A percentile compares a stretch with the other conserved stretches of the same genome.
Conservation (phyloP, 352 stramenopile genomes). For the Phytophthora citricola region DNA sequence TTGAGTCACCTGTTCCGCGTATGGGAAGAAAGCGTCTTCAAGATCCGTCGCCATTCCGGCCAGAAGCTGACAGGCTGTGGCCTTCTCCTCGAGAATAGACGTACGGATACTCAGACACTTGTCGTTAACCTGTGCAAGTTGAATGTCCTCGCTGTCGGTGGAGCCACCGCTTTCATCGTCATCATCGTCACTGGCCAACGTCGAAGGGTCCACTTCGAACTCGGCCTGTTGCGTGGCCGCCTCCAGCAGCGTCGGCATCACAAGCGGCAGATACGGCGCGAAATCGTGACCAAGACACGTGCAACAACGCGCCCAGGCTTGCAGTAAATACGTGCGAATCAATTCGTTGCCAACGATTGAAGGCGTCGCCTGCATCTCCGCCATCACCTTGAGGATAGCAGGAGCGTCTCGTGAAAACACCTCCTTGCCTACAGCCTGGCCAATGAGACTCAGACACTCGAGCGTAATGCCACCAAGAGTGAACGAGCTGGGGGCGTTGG, state of each 20-base stretch:
- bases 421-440: slow-evolving; percentile 76
- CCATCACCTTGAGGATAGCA: slow-evolving; percentile 87
- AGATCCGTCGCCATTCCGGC: slow-evolving; percentile 78
- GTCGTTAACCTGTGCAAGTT: slow-evolving; percentile 87
- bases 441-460: slow-evolving; percentile 84
- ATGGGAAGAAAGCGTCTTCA: slow-evolving; percentile 88
- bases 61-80: slow-evolving; percentile 82
- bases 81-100: slow-evolving; percentile 84
- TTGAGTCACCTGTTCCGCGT: slow-evolving; percentile 86
- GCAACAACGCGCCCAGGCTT: slow-evolving; percentile 81
- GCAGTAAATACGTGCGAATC: slow-evolving; percentile 83
- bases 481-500: slow-evolving; percentile 56
- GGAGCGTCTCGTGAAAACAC: slow-evolving; percentile 72
- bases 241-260: slow-evolving; percentile 85
- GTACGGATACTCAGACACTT: slow-evolving; percentile 85
- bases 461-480: slow-evolving; percentile 87
- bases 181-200: slow-evolving; percentile 60
- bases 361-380: slow-evolving; percentile 85
- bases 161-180: slow-evolving; percentile 50
- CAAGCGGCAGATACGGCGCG: slow-evolving; percentile 74
- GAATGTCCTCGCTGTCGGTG: slow-evolving; percentile 76
- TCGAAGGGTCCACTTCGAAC: slow-evolving; percentile 79
- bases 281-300: slow-evolving; percentile 83
- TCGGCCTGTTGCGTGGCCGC: slow-evolving; percentile 84
- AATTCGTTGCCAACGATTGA: slow-evolving; percentile 83